Base-by-base conservation (phyloP, 805 yeast species). In the Spathaspora girioi region DNA sequence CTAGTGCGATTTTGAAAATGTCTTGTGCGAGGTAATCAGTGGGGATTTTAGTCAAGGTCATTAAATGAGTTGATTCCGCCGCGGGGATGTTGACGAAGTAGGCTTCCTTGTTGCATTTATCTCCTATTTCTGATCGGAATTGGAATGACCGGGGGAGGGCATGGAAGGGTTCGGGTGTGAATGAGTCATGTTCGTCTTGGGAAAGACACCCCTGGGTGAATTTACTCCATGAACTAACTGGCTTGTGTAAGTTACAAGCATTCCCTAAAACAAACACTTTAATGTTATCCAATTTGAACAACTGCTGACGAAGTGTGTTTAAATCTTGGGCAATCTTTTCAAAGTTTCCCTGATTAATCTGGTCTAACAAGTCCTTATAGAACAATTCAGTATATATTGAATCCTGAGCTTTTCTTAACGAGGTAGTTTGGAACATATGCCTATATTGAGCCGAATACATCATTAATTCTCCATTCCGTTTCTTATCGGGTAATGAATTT, bases 201-300 rank as follows among this genome's bases (percentile, higher is more conserved):
- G 40, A 38, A 20, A 43, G 17, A 42, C 60, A 59, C 8, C 52
- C 59, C 1, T 59, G 43, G 7, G 60, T 60, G 51, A 83, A 75
- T 1, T 54, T 26, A 0, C 52, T 49, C 96, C 96, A 89, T 0
- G 81, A 55, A 1, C 82, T 67, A 15, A 87, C 80, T 2, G 96
- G 92, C 2, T 65, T 57, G 4, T 61, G 62, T 27, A 91, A 61
- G 18, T 73, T 71, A 1, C 68, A 59, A 29, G 85, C 71, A 59
- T 88, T 91, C 49, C 97, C 97, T 52, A 81, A 71, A 14, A 93
- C 79, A 29, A 89, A 69, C 0, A 89, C 71, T 56, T 91, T 83
- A 60, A 84, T 71, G 59, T 88, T 89, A 17, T 79, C 73, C 20
- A 79, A 68, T 15, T 73, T 69, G 63, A 87, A 83, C 43, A 89